A percentile compares a stretch with the other conserved stretches of the same genome.
These are phyloP conservation scores for Circinella minor DNA, from an alignment of 371 early-diverging fungal genomes.

Conservation along the genomic window DNA sequence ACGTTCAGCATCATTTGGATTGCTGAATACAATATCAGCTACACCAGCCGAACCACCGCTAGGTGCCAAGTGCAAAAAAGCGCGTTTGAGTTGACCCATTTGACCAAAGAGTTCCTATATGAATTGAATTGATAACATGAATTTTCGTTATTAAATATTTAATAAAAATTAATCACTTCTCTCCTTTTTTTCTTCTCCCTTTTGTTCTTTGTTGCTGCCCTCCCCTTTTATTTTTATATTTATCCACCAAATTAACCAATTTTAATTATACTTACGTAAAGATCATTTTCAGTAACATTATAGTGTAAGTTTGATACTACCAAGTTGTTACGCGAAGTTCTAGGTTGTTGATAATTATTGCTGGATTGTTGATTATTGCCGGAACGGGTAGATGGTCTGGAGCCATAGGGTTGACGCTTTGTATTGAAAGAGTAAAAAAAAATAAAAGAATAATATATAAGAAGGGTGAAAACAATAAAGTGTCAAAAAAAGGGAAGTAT, in stretches of 20 bases:
- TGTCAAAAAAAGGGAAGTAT: constrained; percentile 18
- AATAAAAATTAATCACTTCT: neutral
- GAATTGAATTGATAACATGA: too few relatives aligned
- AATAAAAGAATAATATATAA: neutral
- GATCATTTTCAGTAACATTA: constrained; percentile 70
- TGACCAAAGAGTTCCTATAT: constrained; percentile 60
- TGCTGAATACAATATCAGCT: constrained; percentile 61
- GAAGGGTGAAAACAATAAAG: constrained; percentile 10
- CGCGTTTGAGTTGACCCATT: constrained; percentile 54
- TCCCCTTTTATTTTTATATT: neutral
- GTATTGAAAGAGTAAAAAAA: constrained; percentile 20
- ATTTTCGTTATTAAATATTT: too few relatives aligned
- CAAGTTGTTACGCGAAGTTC: constrained; percentile 33
- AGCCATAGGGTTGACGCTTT: constrained; percentile 24
- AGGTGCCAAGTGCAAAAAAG: constrained; percentile 59
- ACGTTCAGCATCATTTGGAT: constrained; percentile 53
- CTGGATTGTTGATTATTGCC: neutral
- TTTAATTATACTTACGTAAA: constrained; percentile 53
- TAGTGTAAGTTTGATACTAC: constrained; percentile 67
- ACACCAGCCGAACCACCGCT: constrained; percentile 69
- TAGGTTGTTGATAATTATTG: neutral
- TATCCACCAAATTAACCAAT: neutral
- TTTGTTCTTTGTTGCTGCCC: neutral
- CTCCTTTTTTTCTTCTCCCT: neutral
- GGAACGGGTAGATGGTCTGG: constrained; percentile 1